Base-by-base conservation (phyloP, 352 stramenopile species). In the Globisporangium paddicum region DNA sequence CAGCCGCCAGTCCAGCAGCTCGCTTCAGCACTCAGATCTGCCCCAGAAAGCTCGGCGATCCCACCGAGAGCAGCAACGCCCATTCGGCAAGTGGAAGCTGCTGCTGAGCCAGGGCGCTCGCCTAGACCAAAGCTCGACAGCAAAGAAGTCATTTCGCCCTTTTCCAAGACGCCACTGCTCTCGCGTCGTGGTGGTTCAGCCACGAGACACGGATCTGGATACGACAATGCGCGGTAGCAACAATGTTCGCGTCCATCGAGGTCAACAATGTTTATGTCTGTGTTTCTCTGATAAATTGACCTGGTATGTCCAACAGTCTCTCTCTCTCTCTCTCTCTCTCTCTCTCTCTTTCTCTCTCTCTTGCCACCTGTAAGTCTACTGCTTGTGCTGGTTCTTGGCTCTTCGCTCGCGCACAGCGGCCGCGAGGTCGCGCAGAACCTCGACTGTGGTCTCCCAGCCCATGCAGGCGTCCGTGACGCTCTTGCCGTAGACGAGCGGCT, bases 401-500 rank as follows among this genome's bases (percentile, higher is more conserved):
- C 85, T 73, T 55, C 87, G 85, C 51, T 89, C 77, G 40, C 80
- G 82, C 60, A 95, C 87, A 37, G 87, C 83, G 40, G 71, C 77
- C 44, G 87, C 87, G 44, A 96, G 68, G 47, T 89, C 75, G 21
- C 75, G 65, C 63, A 96, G 68, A 57, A 93, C 82, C 55, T 83
- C 60, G 32, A 86, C 65, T 5, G 83, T 92, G 42, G 69, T 85
- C 45, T 93, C 86, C 82, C 87, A 95, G 64, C 85, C 69, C 71
- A 96, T 93, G 76, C 87, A 96, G 9, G 87, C 87, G 57, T 96
- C 87, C 28, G 87, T 96, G 54, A 96, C 82, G 59, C 86, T 95
- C 78, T 95, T 91, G 66, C 87, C 87, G 69, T 95, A 94, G 64
- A 86, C 79, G 16, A 96, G 75, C 44, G 84, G 78, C 63, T 90